A percentile compares a stretch with the other conserved stretches of the same genome.
Evolutionary conservation across 441 rosid genomes (phyloP).

Genomic region (Gossypium davidsonii): DNA sequence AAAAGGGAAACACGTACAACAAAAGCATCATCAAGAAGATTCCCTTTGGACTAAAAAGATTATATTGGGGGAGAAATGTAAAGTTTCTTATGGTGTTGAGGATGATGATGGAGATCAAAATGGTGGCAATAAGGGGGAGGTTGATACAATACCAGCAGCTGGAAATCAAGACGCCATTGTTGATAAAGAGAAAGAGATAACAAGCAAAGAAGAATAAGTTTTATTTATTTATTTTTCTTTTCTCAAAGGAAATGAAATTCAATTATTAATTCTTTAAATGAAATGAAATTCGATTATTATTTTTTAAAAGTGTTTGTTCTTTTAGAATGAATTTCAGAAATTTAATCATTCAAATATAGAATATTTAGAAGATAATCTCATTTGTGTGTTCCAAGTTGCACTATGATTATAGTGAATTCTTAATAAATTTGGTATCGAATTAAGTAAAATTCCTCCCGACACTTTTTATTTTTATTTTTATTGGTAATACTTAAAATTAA

Average conservation of each 20-base stretch:
- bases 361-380: no score
- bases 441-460: no score
- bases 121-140: neutral
- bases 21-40: constrained; percentile 29
- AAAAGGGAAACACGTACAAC: constrained; percentile 21
- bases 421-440: no score
- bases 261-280: no score
- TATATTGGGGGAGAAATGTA: constrained; percentile 66
- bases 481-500: no score
- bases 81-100: constrained; percentile 12
- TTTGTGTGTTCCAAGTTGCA: no score
- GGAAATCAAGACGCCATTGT: neutral
- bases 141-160: constrained; percentile 28
- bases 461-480: no score
- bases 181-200: neutral
- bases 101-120: constrained; percentile 26
- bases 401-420: no score
- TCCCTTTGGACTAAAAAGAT: constrained; percentile 52
- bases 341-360: neutral
- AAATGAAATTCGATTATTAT: no score
- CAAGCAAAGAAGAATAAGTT: no score
- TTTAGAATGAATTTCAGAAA: neutral
- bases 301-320: neutral
- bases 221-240: no score
- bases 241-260: no score